These are phyloP conservation scores for Narthecium ossifragum DNA, from an alignment of 106 monocot species.

Conservation along the genomic window DNA sequence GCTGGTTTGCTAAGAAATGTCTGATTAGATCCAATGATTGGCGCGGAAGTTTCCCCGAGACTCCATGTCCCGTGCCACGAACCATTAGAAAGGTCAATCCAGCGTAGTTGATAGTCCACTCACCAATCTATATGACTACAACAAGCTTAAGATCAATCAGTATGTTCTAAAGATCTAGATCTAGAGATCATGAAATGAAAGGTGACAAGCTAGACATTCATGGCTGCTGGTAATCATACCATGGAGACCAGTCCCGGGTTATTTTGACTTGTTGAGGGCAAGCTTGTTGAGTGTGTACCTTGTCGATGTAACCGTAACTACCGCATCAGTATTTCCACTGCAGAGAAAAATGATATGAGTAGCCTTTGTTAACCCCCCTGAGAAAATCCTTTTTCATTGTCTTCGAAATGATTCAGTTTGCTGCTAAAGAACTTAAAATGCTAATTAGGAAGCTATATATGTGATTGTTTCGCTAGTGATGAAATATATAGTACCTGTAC, in stretches of 20 bases:
- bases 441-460: not conserved
- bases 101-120: slow-evolving; percentile 26
- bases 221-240: slow-evolving; percentile 17
- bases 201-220: not conserved
- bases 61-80: too few relatives aligned
- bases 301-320: slow-evolving; percentile 23
- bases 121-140: slow-evolving; percentile 21
- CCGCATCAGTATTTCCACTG: slow-evolving; percentile 24
- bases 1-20: too few relatives aligned
- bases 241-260: slow-evolving; percentile 8
- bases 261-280: slow-evolving; percentile 16
- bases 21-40: too few relatives aligned
- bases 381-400: too few relatives aligned
- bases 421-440: too few relatives aligned
- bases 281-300: slow-evolving; percentile 20
- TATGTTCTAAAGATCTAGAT: too few relatives aligned
- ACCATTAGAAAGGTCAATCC: too few relatives aligned
- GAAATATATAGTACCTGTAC: slow-evolving; percentile 1
- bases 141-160: too few relatives aligned
- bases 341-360: not conserved
- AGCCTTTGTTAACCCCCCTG: too few relatives aligned
- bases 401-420: too few relatives aligned
- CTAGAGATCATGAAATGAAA: not conserved
- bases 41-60: too few relatives aligned
- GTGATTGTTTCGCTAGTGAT: too few relatives aligned